phyloP scores from a whole-genome alignment of 805 yeast species.

The Cyberlindnera misumaiensis region DNA sequence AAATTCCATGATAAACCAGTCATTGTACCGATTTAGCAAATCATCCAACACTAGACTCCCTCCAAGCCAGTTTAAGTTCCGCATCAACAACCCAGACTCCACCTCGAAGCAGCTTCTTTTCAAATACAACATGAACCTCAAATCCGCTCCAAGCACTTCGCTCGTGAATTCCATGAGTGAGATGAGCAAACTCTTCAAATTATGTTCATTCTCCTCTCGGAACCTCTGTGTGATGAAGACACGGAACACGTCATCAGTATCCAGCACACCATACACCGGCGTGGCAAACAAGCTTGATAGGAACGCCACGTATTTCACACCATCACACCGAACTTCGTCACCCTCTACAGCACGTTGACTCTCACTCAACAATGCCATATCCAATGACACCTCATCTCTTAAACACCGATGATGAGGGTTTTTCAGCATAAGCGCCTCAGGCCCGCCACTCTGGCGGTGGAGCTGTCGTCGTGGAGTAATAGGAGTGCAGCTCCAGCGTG shows the following conservation, averaged over 20 bases:
- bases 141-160: conserved; percentile 14
- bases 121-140: conserved; percentile 18
- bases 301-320: conserved; percentile 16
- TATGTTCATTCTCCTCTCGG: conserved; percentile 14
- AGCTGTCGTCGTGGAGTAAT: conserved; percentile 13
- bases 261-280: conserved; percentile 20
- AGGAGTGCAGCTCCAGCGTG: conserved; percentile 9
- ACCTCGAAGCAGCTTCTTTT: conserved; percentile 18
- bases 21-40: conserved; percentile 15
- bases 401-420: conserved; percentile 21
- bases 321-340: conserved; percentile 14
- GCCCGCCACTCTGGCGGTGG: conserved; percentile 25
- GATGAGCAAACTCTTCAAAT: conserved; percentile 21
- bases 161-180: conserved; percentile 19
- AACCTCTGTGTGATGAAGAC: conserved; percentile 20
- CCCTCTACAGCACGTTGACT: conserved; percentile 22
- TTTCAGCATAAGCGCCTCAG: conserved; percentile 25
- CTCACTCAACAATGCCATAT: conserved; percentile 25
- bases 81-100: conserved; percentile 19
- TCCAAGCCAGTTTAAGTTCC: conserved; percentile 24
- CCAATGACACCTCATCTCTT: conserved; percentile 26
- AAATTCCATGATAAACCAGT: conserved; percentile 25
- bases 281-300: conserved; percentile 14
- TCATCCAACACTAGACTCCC: conserved; percentile 19
- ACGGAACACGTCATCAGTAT: conserved; percentile 9